Evolutionary conservation across 2,329 filamentous ascomycete genomes (phyloP), one percentile per base, ranked within the genome.

Genomic region (Corinectria fuckeliana): DNA sequence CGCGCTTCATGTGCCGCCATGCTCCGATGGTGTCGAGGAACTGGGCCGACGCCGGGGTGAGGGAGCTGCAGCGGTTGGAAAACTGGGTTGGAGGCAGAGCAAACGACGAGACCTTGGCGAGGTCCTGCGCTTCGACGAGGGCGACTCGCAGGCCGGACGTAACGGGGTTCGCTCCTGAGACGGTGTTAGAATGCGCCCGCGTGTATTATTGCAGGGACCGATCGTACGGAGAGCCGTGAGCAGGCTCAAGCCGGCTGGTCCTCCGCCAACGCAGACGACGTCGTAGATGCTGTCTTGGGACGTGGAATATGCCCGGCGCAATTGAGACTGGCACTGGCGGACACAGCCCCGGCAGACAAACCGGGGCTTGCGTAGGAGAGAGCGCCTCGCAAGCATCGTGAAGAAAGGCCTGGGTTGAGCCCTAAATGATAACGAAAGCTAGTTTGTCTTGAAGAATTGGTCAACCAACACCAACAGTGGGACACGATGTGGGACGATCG

Each of bases 41-140:
- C 3, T 82, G 84, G n/a, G 92, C 90, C 0, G 93, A 97, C 0
- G 90, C 85, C 0, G 94, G 94, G 0, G 95, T 99, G 56, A 99
- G 83, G 49, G 94, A 98, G 80, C 92, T 97, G 79, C 94, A 97
- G 72, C 95, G 89, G 79, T 99, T 98, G 60, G 94, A 97, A 80
- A 89, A 99, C 68, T 86, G 82, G 51, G 86, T 85, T 6, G 85
- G 75, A 3, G 88, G 86, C 7, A 91, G 86, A 52, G 85, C 85
- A 81, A 89, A 92, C 21, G 84, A 78, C 49, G 85, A 85, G 51
- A 85, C 83, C 70, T 89, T 91, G 66, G 83, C 80, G 30, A 99
- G 85, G 72, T 96, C 89, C 77, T 97, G 93, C 32, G 89, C 89
- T 81, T 99, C 95, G 70, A 99, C 85, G 60, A 99, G 87, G 60